These are phyloP conservation scores for Tolypocladium ophioglossoides DNA, from an alignment of 2,329 filamentous ascomycete species.

Conservation along the genomic window DNA sequence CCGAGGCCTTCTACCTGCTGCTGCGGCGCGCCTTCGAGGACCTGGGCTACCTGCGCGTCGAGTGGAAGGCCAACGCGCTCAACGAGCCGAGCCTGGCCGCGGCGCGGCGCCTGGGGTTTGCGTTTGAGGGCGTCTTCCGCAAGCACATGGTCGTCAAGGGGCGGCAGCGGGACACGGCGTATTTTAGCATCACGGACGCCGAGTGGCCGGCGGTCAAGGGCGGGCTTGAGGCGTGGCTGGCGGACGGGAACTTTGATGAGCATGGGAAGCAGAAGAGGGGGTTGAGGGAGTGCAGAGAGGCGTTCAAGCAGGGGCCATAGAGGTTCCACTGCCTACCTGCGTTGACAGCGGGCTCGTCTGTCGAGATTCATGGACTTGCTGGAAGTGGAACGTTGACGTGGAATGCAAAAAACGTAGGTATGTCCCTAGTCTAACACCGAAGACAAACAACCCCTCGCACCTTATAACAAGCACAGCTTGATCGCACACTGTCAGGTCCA, in stretches of 20 bases:
- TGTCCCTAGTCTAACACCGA: too few relatives aligned
- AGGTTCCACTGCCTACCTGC: too few relatives aligned
- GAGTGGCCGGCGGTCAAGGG: constrained; percentile 43
- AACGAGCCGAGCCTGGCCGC: constrained; percentile 44
- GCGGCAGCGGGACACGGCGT: constrained; percentile 45
- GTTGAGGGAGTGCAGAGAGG: constrained; percentile 25
- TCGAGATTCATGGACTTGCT: too few relatives aligned
- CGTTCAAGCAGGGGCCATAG: background rate
- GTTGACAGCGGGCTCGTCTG: too few relatives aligned
- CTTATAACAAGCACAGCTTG: too few relatives aligned
- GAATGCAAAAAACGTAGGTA: too few relatives aligned
- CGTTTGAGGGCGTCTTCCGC: constrained; percentile 48
- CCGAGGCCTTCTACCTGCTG: constrained; percentile 48
- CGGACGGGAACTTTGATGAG: constrained; percentile 42
- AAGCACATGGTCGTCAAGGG: constrained; percentile 52
- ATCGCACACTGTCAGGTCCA: too few relatives aligned
- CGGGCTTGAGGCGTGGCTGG: constrained; percentile 44
- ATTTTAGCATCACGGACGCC: constrained; percentile 46
- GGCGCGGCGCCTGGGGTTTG: constrained; percentile 46
- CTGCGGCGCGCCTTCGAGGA: constrained; percentile 37
- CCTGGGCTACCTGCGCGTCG: constrained; percentile 44
- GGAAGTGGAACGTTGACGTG: too few relatives aligned
- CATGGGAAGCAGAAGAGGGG: constrained; percentile 38
- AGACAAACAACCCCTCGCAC: too few relatives aligned
- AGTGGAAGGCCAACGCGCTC: constrained; percentile 53